Conservation (phyloP, 768 basidiomycete genomes). For the Suillus brevipes region DNA sequence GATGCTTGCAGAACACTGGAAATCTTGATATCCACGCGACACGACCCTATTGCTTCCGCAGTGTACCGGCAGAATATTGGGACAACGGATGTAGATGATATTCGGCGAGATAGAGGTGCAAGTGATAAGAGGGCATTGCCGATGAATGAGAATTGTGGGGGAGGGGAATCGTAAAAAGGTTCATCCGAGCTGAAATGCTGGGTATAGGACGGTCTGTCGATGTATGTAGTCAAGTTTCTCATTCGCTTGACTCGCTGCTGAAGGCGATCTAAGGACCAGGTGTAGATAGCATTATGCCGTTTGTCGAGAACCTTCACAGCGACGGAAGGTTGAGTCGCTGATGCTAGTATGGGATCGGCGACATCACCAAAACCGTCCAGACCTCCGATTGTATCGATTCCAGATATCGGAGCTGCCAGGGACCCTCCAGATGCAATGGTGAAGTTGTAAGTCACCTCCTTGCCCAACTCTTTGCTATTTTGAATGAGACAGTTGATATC, state of each 20-base stretch:
- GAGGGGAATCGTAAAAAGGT: conserved; percentile 87
- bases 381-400: conserved; percentile 82
- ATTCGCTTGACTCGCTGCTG: conserved; percentile 89
- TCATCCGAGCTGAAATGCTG: conserved; percentile 93
- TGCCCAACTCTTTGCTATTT: conserved; percentile 78
- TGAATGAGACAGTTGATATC: conserved; percentile 9
- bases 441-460: conserved; percentile 91
- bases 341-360: conserved; percentile 75
- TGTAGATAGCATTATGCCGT: conserved; percentile 81
- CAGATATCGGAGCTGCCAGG: conserved; percentile 76
- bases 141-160: conserved; percentile 90
- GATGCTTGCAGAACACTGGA: conserved; percentile 63
- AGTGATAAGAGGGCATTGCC: conserved; percentile 85
- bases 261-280: conserved; percentile 89
- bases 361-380: conserved; percentile 93
- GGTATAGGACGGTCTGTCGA: conserved; percentile 90
- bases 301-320: conserved; percentile 91
- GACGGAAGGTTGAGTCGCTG: conserved; percentile 77
- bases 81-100: conserved; percentile 72
- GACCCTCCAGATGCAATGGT: conserved; percentile 83
- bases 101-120: conserved; percentile 72
- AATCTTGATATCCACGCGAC: conserved; percentile 82
- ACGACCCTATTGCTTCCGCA: conserved; percentile 93
- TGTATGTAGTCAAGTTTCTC: conserved; percentile 88
- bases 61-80: conserved; percentile 95